Evolutionary conservation across 306 rosid genomes (phyloP), one percentile per base, ranked within the genome.

Genomic region (Trifolium subterraneum): DNA sequence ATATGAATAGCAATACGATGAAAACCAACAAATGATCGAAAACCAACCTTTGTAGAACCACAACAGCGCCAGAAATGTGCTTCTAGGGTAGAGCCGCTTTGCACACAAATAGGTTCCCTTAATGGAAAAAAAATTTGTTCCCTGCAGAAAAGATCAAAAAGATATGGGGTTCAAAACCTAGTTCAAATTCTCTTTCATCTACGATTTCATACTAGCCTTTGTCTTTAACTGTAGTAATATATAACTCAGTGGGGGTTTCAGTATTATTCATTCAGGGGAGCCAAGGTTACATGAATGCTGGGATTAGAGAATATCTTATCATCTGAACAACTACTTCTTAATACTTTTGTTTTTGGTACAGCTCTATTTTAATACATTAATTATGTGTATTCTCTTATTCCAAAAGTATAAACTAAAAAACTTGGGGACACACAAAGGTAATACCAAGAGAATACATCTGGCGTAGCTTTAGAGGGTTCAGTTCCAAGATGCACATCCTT

Each of bases 1-100:
- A 29, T 29, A 5, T 29, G 8, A 78, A 56, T 10, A 16, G 20
- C n/a, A 66, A 44, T 13, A 64, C 9, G 16, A 55, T 22, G 64
- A 8, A 20, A 13, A 13, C 48, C 15, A 42, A 15, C 22, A 13
- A 61, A 6, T 56, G 72, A 8, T 42, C 23, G 27, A 65, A 45
- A 23, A 23, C 75, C 62, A 67, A 90, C 96, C 96, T 86, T 90
- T 59, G 76, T 18, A 27, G 88, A 55, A 47, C 64, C 78, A 47
- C 83, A 82, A 70, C 92, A 90, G 45, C 96, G 93, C 96, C 96
- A 90, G 58, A 90, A 88, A 77, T 83, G 86, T 27, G 77, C 85
- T 66, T 88, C 89, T 0, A 90, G 74, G 20, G 84, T 44, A 67
- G 96, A 79, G 11, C 90, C 90, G 20, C 86, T 80, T 42, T 15